phyloP scores from a whole-genome alignment of 345 rosid species.

The Brassica napus region Da-Ae NC_063438.1:10352001-10352500 shows the following conservation, averaged over 20 bases:
- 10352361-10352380: neutral
- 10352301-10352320: neutral
- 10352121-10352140: neutral
- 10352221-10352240: neutral
- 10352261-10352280: neutral
- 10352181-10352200: neutral
- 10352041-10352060: slow-evolving; percentile 37
- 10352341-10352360: neutral
- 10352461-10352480: neutral
- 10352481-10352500: slow-evolving; percentile 37
- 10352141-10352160: neutral
- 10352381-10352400: neutral
- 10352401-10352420: neutral
- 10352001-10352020: slow-evolving; percentile 36
- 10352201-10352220: neutral
- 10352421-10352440: neutral
- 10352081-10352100: neutral
- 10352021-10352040: slow-evolving; percentile 26
- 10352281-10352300: neutral
- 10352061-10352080: slow-evolving; percentile 25
- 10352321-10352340: neutral
- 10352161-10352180: neutral
- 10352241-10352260: neutral
- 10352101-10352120: neutral
- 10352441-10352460: neutral